A percentile compares a stretch with the other conserved stretches of the same genome.
phyloP scores from a whole-genome alignment of 73 alveolate species.

The Symbiodinium natans region DNA sequence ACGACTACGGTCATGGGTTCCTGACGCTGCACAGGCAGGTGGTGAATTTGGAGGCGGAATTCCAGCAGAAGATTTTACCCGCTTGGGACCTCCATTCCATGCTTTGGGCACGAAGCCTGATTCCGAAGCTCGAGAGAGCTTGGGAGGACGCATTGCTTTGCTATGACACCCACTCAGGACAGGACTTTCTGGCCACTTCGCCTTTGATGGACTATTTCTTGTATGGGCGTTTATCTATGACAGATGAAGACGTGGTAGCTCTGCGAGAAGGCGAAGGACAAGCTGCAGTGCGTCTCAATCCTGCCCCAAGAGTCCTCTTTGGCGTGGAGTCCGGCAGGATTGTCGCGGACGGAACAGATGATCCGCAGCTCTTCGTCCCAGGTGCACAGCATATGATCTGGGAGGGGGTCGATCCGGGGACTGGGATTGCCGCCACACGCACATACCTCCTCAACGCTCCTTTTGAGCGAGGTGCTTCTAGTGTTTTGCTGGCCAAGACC shows the following conservation, averaged over 20 bases:
- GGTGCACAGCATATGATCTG: neutral
- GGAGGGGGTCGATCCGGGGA: neutral
- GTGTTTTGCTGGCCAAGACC: neutral
- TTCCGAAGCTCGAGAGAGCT: neutral
- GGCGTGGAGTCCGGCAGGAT: neutral
- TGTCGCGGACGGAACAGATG: neutral
- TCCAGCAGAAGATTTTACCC: neutral
- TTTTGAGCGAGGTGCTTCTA: neutral
- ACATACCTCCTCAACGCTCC: slow-evolving; percentile 19
- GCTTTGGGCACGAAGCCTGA: neutral
- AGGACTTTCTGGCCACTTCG: neutral
- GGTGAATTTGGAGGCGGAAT: neutral
- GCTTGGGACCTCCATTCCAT: slow-evolving; percentile 10
- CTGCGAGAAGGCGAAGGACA: neutral
- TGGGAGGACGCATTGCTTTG: slow-evolving; percentile 2
- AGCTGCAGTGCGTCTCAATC: neutral
- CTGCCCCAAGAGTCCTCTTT: neutral
- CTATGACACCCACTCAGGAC: neutral
- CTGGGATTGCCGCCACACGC: neutral
- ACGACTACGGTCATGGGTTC: slow-evolving; percentile 5
- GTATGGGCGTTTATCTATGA: neutral
- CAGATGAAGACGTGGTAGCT: slow-evolving; percentile 2
- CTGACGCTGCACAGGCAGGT: slow-evolving; percentile 1
- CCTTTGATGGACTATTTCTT: slow-evolving; percentile 3
- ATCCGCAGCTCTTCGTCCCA: neutral